Base-by-base conservation (phyloP, 2,329 filamentous ascomycete species). In the Diplodia sapinea region DNA sequence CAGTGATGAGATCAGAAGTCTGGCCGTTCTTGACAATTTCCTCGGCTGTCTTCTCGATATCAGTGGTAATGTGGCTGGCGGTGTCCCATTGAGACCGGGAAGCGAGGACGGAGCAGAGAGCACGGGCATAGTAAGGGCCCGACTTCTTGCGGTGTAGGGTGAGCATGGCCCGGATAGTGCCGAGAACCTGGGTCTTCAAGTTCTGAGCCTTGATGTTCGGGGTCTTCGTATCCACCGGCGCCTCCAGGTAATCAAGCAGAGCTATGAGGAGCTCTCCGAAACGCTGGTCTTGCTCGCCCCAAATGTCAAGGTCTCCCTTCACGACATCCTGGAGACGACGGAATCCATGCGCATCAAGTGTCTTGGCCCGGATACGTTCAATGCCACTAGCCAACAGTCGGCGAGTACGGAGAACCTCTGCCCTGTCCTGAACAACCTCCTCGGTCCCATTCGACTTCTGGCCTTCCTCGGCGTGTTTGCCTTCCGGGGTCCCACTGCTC, bases 291-390 rank as follows among this genome's bases (percentile, higher is more conserved):
- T 89, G 87, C 69, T 89, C 86, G 1, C 85, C 84, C 74, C 91
- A 88, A 23, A 87, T 82, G 15, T 88, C 84, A 29, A 85, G 85
- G 74, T 84, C 86, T 68, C 91, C 89, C 70, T 90, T 88, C 69
- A 93, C 85, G 70, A 93, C 85, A 49, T 89, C 89, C 76, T 94
- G 91, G 59, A 94, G 82, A 73, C 91, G 91, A 65, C 91, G 87
- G 83, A 94, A 93, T 67, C 91, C 91, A 74, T 93, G 91, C 3
- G 91, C 90, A 74, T 94, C 91, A n/a, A 94, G 85, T 0, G 87
- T 87, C 72, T 88, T 87, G 36, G 86, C 84, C 71, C 88, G 88
- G 72, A 94, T 89, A 70, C 91, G 90, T 63, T 88, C 82, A 71
- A 94, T 91, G 61, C 90, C 91, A 72, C 91, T 93, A 38, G 89